Evolutionary conservation across 768 basidiomycete genomes (phyloP), one percentile per base, ranked within the genome.

Genomic region (Kwoniella mangroviensis): DNA sequence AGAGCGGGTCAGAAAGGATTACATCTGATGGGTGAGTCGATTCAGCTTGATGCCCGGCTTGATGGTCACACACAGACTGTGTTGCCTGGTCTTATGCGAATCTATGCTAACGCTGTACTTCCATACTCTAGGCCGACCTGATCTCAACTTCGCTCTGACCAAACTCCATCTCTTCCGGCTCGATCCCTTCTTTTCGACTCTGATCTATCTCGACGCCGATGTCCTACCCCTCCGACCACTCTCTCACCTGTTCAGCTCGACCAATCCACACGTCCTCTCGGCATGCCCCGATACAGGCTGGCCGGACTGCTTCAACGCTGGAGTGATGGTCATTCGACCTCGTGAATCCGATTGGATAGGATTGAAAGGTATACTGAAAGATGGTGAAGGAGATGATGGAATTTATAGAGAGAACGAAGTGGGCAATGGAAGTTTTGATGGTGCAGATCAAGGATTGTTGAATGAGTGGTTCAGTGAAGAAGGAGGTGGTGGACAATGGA

Each of bases 261-360:
- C 81, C 52, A 86, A 90, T 81, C 74, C 80, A 6, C 73, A 79
- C 59, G 90, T 92, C 71, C 94, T 99, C 80, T 90, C 94, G 52
- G 97, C 97, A 10, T 92, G 90, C 9, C 94, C 97, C 12, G 97
- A 99, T 83, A 92, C 94, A 41, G 97, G 97, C 75, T 99, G 97
- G 97, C 97, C 97, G 51, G 97, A 99, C 84, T 95, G 97, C 71
- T 99, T 99, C 86, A 99, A 99, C 83, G 96, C 95, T 24, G 97
- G 97, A 49, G 90, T 98, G 56, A 87, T 99, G 84, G 94, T 98
- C 61, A 84, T 94, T 43, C 63, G 79, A 57, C 77, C 79, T 12
- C 45, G 86, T 88, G 87, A 91, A 75, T 89, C 90, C 72, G 94
- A 94, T 79, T 99, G 96, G 82, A 85, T 86, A 7, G 87, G 91